Percentiles rank a stretch among this genome's conserved stretches.
Evolutionary conservation across 306 rosid species (phyloP).

Genomic region (Quercus suber): DNA sequence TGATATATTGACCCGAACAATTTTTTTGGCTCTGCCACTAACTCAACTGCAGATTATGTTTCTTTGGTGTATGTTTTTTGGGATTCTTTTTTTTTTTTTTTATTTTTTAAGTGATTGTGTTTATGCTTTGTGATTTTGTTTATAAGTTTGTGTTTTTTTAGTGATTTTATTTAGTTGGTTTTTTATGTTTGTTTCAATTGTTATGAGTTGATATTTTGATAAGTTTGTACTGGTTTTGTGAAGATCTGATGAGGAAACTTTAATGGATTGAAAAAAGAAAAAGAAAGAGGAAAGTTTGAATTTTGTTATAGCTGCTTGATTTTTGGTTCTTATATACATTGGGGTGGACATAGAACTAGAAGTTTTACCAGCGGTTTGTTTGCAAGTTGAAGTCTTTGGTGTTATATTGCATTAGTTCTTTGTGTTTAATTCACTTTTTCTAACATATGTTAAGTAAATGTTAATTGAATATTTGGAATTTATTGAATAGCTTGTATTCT

Average conservation of each 20-base stretch:
- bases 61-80: too few species aligned
- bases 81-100: too few species aligned
- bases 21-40: too few species aligned
- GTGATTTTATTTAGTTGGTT: background rate
- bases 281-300: constrained; percentile 4
- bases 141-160: background rate
- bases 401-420: background rate
- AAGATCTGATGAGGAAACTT: constrained; percentile 29
- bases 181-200: constrained; percentile 10
- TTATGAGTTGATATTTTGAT: background rate
- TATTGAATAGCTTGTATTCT: background rate
- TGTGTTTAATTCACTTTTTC: background rate
- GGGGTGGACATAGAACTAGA: background rate
- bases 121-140: constrained; percentile 21
- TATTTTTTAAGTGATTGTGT: background rate
- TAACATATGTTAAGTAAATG: background rate
- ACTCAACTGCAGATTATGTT: background rate
- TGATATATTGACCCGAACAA: too few species aligned
- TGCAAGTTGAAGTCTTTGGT: background rate
- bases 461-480: constrained; percentile 7
- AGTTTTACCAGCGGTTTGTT: background rate
- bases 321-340: background rate
- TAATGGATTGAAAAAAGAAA: constrained; percentile 4
- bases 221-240: constrained; percentile 10
- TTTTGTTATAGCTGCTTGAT: constrained; percentile 5